These are phyloP conservation scores for Vitis hybrid DNA, from an alignment of 177 flowering plant genomes.

Conservation along the genomic window DNA sequence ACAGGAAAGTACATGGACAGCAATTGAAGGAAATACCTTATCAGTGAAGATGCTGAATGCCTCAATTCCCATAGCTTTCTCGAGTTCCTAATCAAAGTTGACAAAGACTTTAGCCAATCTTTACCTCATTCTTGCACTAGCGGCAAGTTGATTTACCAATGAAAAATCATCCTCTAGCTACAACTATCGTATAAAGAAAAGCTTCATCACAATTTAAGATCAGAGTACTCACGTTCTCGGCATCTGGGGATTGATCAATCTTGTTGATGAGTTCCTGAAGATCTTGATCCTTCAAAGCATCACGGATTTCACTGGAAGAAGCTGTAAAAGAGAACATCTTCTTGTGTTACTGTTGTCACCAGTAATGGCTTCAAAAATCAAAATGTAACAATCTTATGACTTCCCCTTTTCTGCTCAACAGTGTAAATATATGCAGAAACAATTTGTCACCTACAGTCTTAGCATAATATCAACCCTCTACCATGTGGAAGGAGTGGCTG, in stretches of 20 bases:
- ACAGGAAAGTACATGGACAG: neutral
- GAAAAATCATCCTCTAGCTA: neutral
- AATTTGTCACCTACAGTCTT: too few relatives aligned
- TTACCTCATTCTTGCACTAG: neutral
- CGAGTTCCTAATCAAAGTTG: conserved; percentile 51
- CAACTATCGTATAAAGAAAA: neutral
- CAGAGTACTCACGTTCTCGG: conserved; percentile 47
- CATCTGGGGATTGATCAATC: conserved; percentile 57
- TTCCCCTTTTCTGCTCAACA: too few relatives aligned
- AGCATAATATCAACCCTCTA: too few relatives aligned
- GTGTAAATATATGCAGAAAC: too few relatives aligned
- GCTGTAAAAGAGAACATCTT: conserved; percentile 38
- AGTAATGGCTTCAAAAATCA: neutral
- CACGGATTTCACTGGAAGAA: conserved; percentile 59
- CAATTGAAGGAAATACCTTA: conserved; percentile 44
- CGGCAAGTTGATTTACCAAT: neutral
- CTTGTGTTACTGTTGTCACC: neutral
- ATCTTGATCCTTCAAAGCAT: conserved; percentile 61
- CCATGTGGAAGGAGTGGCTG: too few relatives aligned
- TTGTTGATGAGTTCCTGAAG: conserved; percentile 59
- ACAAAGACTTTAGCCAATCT: neutral
- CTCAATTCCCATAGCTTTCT: conserved; percentile 60
- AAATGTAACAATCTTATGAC: neutral
- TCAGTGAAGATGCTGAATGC: conserved; percentile 58
- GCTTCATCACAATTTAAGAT: neutral